phyloP scores from a whole-genome alignment of 2,329 filamentous ascomycete genomes.

The Huntiella moniliformis region DNA sequence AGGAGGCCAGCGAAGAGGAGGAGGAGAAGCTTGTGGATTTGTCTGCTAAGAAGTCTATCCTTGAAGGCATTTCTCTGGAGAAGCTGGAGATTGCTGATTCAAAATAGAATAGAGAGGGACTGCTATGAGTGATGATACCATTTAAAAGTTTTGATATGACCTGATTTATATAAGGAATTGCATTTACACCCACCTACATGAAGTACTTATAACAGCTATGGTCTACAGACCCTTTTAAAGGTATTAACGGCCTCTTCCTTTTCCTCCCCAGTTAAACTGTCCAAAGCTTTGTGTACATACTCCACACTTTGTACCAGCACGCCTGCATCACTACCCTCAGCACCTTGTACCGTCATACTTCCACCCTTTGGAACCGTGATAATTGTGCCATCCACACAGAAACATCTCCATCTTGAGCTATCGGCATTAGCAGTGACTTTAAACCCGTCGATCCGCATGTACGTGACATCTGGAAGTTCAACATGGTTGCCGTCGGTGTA shows the following conservation, averaged over 20 bases:
- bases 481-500: slow-evolving; percentile 41
- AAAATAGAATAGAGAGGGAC: slow-evolving; percentile 6
- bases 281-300: neutral
- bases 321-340: slow-evolving; percentile 18
- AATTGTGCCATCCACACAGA: slow-evolving; percentile 86
- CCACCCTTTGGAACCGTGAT: slow-evolving; percentile 53
- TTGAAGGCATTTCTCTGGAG: slow-evolving; percentile 15
- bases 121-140: slow-evolving; percentile 14
- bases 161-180: neutral
- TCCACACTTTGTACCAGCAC: slow-evolving; percentile 11
- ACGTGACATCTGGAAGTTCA: slow-evolving; percentile 41
- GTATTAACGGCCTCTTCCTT: neutral
- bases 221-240: neutral
- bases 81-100: slow-evolving; percentile 11
- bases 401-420: slow-evolving; percentile 58
- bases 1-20: slow-evolving; percentile 13
- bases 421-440: slow-evolving; percentile 47
- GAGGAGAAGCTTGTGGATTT: slow-evolving; percentile 12
- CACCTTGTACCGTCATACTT: slow-evolving; percentile 45
- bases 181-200: neutral
- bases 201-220: neutral
- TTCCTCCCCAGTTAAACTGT: neutral
- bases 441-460: slow-evolving; percentile 50
- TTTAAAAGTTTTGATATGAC: slow-evolving; percentile 10
- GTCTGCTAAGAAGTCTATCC: slow-evolving; percentile 9